Base-by-base conservation (phyloP, 2,329 filamentous ascomycete species). In the Fusarium equiseti region DNA sequence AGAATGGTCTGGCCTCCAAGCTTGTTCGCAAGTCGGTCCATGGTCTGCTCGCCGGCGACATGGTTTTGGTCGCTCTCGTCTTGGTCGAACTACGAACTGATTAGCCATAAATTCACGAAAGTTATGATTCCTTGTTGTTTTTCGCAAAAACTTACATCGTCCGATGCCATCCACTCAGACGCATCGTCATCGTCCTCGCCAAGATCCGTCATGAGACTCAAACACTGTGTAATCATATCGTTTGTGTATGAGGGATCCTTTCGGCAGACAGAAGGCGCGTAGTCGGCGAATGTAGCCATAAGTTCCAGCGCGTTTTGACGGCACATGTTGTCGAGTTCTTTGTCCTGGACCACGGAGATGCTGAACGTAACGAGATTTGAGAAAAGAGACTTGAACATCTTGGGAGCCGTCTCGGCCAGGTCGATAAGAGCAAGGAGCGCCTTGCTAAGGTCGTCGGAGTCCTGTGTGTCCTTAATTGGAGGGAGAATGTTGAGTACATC, bases 61-160 rank as follows among this genome's bases (percentile, higher is more conserved):
- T 99, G 96, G 79, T 99, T 99, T 68, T 94, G 89, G 77, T 99
- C 96, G 78, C 94, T 98, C 82, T 99, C 96, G 74, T 98, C 96
- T 64, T 94, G 89, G 71, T 99, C 96, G 71, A 98, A 90, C 91
- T 93, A 13, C 10, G 16, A 26, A 35, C 12, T 11, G 54, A 12
- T 56, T 38, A 52, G 27, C 18, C 43, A 22, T n/a, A 43, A n/a
- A 26, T 24, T 35, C 6, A 29, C 8, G 20, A 8, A 32, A 22
- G 20, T 31, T 5, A 12, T 20, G 22, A n/a, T 16, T 29, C 18
- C 6, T 11, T 12, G 18, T 38, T n/a, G 18, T 20, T 45, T 32
- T 42, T 27, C 22, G 24, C n/a, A 5, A 35, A 16, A 10, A 85
- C 90, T 82, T 82, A 93, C 91, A 84, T 99, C 96, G 78, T 99